Evolutionary conservation across 345 rosid species (phyloP), one percentile per base, ranked within the genome.

Genomic region (Arabidopsis thaliana): DNA sequence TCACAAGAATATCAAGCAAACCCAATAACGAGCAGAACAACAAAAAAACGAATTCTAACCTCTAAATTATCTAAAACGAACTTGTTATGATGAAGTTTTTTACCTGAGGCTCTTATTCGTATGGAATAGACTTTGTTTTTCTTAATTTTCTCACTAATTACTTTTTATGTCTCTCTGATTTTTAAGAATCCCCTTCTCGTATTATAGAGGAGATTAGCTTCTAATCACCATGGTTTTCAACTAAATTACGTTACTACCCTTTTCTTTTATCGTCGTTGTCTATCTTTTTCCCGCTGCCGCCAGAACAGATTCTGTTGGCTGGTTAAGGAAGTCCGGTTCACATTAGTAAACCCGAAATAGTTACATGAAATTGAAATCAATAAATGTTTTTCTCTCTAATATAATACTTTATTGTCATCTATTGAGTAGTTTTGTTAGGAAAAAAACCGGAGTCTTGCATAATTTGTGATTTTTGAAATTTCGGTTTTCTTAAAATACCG

Each of bases 171-270:
- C 4, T 76, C 51, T 62, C 42, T 64, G 76, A 32, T 55, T 37
- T 72, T 53, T 56, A 32, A 48, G 51, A 71, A 56, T 24, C n/a
- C 38, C 7, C 16, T 22, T 36, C 49, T 49, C 67, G 16, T 67
- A 67, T 77, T 70, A 77, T 77, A 77, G 32, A 57, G 30, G 67
- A 42, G 58, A 12, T 76, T 69, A 38, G 30, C 48, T 25, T 38
- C 50, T 61, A 55, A 69, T 53, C 34, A 33, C 38, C 51, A 13
- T 8, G 65, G 8, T 41, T 60, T 45, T 59, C 10, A 24, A 3
- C 2, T 46, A 56, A 77, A 77, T 52, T 45, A 77, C 76, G 33
- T 20, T 36, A 46, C 59, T 49, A 6, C 80, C 78, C 80, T 32
- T 77, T 34, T 51, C 49, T 34, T 62, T 76, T 36, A 45, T 7